Percentiles rank a stretch among this genome's conserved stretches.
phyloP scores from a whole-genome alignment of 1,139 yeast genomes.

The Debaryomycetaceae sp. region DNA sequence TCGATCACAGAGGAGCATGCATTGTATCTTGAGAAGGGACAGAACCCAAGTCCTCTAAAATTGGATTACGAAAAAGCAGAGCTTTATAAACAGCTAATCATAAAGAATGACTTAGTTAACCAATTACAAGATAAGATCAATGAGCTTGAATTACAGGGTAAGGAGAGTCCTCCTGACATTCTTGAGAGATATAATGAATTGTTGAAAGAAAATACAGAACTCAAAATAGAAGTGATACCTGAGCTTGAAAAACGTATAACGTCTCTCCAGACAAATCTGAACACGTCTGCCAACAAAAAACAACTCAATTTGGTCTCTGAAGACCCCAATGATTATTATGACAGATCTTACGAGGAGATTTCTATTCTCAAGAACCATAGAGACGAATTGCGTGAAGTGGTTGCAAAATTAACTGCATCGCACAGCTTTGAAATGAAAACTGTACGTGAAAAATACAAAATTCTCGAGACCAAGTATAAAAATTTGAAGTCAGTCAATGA shows the following conservation, averaged over 20 bases:
- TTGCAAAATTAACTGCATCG: slow-evolving; percentile 32
- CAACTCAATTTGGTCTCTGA: slow-evolving; percentile 18
- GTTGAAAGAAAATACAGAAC: slow-evolving; percentile 40
- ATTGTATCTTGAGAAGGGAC: slow-evolving; percentile 51
- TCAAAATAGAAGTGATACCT: slow-evolving; percentile 41
- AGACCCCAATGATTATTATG: slow-evolving; percentile 7
- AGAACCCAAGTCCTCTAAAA: slow-evolving; percentile 51
- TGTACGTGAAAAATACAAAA: slow-evolving; percentile 42
- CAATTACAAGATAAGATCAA: slow-evolving; percentile 42
- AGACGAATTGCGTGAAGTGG: slow-evolving; percentile 57
- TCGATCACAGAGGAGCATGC: slow-evolving; percentile 71
- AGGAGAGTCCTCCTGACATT: slow-evolving; percentile 17
- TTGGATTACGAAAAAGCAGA: slow-evolving; percentile 56
- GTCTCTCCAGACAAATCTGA: slow-evolving; percentile 8
- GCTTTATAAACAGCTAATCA: slow-evolving; percentile 42
- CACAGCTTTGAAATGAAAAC: slow-evolving; percentile 35
- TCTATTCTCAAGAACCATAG: slow-evolving; percentile 46
- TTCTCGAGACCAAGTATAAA: slow-evolving; percentile 37
- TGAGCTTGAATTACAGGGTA: slow-evolving; percentile 21
- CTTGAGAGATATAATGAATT: slow-evolving; percentile 38
- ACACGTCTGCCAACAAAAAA: slow-evolving; percentile 6
- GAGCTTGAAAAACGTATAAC: slow-evolving; percentile 32
- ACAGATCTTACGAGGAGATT: slow-evolving; percentile 28
- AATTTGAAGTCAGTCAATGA: slow-evolving; percentile 33
- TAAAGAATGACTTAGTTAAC: slow-evolving; percentile 45